Evolutionary conservation across 805 yeast species (phyloP).

Genomic region (Wickerhamomyces chambardii): DNA sequence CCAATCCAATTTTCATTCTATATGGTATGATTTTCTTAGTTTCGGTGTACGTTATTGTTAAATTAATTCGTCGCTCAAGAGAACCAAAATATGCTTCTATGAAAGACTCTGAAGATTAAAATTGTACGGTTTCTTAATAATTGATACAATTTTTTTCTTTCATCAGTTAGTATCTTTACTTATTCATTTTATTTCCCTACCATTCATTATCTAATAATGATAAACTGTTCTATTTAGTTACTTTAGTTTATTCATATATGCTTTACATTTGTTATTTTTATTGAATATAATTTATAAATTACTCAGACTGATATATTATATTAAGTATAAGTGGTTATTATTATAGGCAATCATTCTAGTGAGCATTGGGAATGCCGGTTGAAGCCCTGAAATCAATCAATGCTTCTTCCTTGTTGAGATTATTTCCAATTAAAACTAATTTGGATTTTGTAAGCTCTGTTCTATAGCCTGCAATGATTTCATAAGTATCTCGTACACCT

Average conservation of each 20-base stretch:
- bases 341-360: too few species aligned
- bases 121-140: too few species aligned
- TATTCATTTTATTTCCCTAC: too few species aligned
- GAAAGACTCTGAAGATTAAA: slow-evolving; percentile 11
- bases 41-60: slow-evolving; percentile 9
- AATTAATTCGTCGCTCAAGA: not conserved
- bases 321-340: too few species aligned
- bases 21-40: slow-evolving; percentile 10
- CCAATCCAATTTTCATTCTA: slow-evolving; percentile 7
- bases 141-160: too few species aligned
- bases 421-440: slow-evolving; percentile 71
- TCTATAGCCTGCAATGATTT: slow-evolving; percentile 41
- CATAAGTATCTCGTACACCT: slow-evolving; percentile 92
- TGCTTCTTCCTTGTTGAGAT: slow-evolving; percentile 30
- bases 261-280: too few species aligned
- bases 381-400: slow-evolving; percentile 19
- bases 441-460: slow-evolving; percentile 38
- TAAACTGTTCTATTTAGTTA: too few species aligned
- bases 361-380: slow-evolving; percentile 5
- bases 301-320: too few species aligned
- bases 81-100: slow-evolving; percentile 16
- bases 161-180: too few species aligned
- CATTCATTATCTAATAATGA: too few species aligned
- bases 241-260: too few species aligned
- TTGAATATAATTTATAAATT: too few species aligned